Evolutionary conservation across 2,329 filamentous ascomycete species (phyloP).

Genomic region (Aureobasidium zeae): DNA sequence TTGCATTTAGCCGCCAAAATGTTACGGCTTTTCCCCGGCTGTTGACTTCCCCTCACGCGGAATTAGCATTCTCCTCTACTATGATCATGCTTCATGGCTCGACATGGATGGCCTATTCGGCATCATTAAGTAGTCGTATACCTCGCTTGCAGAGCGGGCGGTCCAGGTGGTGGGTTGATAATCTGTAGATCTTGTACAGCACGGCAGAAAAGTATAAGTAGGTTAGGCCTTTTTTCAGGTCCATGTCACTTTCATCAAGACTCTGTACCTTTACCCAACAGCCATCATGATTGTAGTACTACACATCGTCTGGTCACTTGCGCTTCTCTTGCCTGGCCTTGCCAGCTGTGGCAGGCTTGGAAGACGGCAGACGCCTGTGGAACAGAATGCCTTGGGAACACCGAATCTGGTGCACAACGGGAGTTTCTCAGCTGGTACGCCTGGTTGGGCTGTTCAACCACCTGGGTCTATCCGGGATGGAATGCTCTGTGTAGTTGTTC

Average conservation of each 20-base stretch:
- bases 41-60: too few relatives aligned
- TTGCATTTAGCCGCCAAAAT: too few relatives aligned
- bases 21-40: too few relatives aligned
- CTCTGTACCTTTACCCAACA: too few relatives aligned
- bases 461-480: conserved; percentile 1
- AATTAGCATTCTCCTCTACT: too few relatives aligned
- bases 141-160: not conserved
- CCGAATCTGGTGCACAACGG: conserved; percentile 15
- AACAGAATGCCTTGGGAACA: conserved; percentile 10
- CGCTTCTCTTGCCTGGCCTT: not conserved
- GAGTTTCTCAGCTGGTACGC: conserved; percentile 11
- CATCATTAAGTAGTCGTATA: conserved; percentile 2
- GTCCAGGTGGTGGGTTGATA: not conserved
- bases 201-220: not conserved
- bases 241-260: not conserved
- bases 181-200: not conserved
- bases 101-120: not conserved
- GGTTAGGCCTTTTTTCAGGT: not conserved
- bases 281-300: not conserved
- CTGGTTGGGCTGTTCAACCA: conserved; percentile 5
- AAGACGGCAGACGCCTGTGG: conserved; percentile 4
- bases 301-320: not conserved
- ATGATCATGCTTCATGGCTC: not conserved
- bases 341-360: not conserved
- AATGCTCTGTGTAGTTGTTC: conserved; percentile 13